phyloP scores from a whole-genome alignment of 2,329 filamentous ascomycete species.

The Tolypocladium tropicale region DNA sequence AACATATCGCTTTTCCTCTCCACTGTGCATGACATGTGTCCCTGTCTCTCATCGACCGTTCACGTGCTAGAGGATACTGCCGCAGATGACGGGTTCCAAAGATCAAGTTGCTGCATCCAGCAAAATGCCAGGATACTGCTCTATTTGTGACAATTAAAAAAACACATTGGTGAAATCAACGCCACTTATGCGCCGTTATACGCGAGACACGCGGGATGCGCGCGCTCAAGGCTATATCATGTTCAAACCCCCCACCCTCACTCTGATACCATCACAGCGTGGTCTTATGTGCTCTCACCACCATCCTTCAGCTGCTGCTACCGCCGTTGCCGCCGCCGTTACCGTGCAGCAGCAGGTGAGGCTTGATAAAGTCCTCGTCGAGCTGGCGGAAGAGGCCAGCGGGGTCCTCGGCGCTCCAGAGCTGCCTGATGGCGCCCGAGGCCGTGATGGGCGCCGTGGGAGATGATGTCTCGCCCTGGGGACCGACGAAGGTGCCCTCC shows the following conservation, averaged over 20 bases:
- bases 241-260: no score
- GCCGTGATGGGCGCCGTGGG: slow-evolving; percentile 48
- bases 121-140: neutral
- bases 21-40: neutral
- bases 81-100: neutral
- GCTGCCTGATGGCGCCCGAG: slow-evolving; percentile 64
- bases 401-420: slow-evolving; percentile 80
- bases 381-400: slow-evolving; percentile 83
- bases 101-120: neutral
- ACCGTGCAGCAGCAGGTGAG: slow-evolving; percentile 74
- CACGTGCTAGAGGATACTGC: no score
- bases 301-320: slow-evolving; percentile 7
- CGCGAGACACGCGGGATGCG: neutral
- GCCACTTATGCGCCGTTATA: neutral
- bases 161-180: neutral
- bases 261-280: neutral
- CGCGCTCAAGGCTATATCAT: neutral
- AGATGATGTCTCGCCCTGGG: slow-evolving; percentile 17
- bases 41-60: no score
- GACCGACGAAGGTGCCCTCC: slow-evolving; percentile 19
- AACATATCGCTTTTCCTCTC: neutral
- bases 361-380: slow-evolving; percentile 95
- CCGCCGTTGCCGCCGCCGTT: slow-evolving; percentile 21
- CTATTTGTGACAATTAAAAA: neutral
- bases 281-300: neutral